Evolutionary conservation across 805 yeast genomes (phyloP), one percentile per base, ranked within the genome.

Genomic region (Saturnispora gosingensis): DNA sequence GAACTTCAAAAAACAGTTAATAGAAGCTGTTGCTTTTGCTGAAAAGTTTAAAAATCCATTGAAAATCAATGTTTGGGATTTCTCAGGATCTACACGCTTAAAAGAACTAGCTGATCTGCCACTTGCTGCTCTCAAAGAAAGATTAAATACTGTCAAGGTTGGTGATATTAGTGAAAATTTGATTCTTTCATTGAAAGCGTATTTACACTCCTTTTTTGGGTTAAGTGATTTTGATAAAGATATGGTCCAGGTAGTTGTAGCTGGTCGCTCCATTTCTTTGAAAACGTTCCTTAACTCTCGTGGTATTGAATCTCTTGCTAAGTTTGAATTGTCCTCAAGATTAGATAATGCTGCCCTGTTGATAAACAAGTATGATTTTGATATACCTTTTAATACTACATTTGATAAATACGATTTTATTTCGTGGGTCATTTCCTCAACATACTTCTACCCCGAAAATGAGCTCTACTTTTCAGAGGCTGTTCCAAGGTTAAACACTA

Each of bases 211-310:
- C 7, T 39, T 49, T 35, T 54, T 48, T 42, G 42, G 39, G 3
- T 4, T 54, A 6, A 27, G 13, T 24, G 39, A 35, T 20, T 38
- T 32, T 8, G 25, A 18, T 16, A 28, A 13, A 22, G 25, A 43
- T 5, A 44, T 36, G 22, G 39, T 43, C 5, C 11, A 48, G 18
- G 6, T 56, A 3, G 13, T 56, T 16, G 49, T 80, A 24, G 81
- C 81, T 58, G 85, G 88, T 13, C 73, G 88, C 57, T 61, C 61
- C 64, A 68, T 74, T 50, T 72, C 62, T 15, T 6, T 54, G 11
- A 24, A 30, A 10, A 22, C 42, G 1, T 20, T 30, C 15, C 22
- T 50, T 9, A 27, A 46, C 18, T 11, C 27, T 7, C 44, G 43
- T 28, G 38, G 46, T 13, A n/a, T 58, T 15, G 15, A 45, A 15